Evolutionary conservation across 2,329 filamentous ascomycete species (phyloP), one percentile per base, ranked within the genome.

Genomic region (Emmonsiellopsis sp.): DNA sequence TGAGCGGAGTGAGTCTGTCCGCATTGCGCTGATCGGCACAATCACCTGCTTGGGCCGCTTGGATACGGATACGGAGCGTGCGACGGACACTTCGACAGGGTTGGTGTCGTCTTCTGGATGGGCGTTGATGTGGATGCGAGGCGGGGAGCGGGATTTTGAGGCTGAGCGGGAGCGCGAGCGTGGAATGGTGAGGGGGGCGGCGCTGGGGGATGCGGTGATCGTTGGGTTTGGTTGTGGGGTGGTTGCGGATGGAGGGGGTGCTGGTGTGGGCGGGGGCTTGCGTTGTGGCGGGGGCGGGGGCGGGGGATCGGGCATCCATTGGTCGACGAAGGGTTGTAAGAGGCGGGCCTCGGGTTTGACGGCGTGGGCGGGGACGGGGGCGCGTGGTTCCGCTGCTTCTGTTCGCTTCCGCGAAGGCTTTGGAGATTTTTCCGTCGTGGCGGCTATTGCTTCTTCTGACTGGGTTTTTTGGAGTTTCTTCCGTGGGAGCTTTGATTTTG

Each of bases 61-160:
- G 0, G 66, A 66, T 0, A 73, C 64, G 7, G 69, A 71, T 7
- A 73, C 58, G 5, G 70, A 72, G 31, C 69, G 61, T 2, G 71
- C 71, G 37, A 67, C 63, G 2, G 70, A 71, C 34, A 73, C 62
- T 54, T 71, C 66, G 37, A 71, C 60, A 55, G 57, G 37, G 56
- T 55, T 44, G 52, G 46, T 20, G 34, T 46, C 20, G n/a, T 13
- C 11, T 26, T 32, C 48, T 40, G 38, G 30, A 8, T 13, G 37
- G 61, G 59, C 0, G 59, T 61, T 2, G 51, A 46, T 2, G 57
- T 43, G 58, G n/a, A 55, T 40, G 51, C 2, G 56, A 11, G 2
- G 57, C 34, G 26, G 58, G 16, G 11, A 49, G 44, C 10, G 11
- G 30, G 15, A 59, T 60, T 10, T 54, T n/a, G 16, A 26, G 34